Evolutionary conservation across 2,329 filamentous ascomycete genomes (phyloP), one percentile per base, ranked within the genome.

Genomic region (Tolypocladium nubicola): DNA sequence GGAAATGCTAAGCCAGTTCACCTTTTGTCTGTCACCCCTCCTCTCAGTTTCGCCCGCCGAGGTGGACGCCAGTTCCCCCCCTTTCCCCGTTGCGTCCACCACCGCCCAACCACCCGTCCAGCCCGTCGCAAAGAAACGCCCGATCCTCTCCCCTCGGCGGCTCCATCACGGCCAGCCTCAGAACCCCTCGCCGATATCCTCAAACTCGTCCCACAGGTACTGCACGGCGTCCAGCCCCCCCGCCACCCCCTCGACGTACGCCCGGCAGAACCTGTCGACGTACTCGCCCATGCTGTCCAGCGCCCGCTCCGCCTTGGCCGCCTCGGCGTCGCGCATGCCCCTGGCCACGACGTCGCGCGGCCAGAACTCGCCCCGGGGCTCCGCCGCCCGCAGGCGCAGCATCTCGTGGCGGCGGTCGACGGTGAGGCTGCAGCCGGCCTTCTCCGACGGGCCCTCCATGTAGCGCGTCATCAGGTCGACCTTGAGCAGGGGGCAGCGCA

Each of bases 401-500:
- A 58, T 41, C 54, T 52, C 40, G 40, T 58, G 26, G 10, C 60
- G 35, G 54, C 65, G 63, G 55, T 65, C 57, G 2, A 65, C 55
- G 4, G 14, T 56, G 37, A 64, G 40, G 5, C 58, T 59, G 21
- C 54, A 55, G 3, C 60, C 60, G 0, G 58, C 53, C 16, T 14
- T n/a, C 45, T 30, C 40, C 4, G 21, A 33, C 4, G 38, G 23
- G 19, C 26, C 59, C 1, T 16, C 41, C 53, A 55, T 55, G 53
- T 64, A 56, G 5, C 37, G 53, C 40, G 64, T 67, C 47, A 64
- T 62, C n/a, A 76, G 66, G 3, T 72, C 58, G 55, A 79, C 58
- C 9, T 61, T 60, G 19, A 79, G 59, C 56, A 65, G 67, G 58
- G 72, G 71, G 56, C 71, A 70, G 13, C 69, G 66, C 7, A 78